Percentiles rank a stretch among this genome's conserved stretches.
phyloP scores from a whole-genome alignment of 805 yeast genomes.

The Teunomyces tritomae region DNA sequence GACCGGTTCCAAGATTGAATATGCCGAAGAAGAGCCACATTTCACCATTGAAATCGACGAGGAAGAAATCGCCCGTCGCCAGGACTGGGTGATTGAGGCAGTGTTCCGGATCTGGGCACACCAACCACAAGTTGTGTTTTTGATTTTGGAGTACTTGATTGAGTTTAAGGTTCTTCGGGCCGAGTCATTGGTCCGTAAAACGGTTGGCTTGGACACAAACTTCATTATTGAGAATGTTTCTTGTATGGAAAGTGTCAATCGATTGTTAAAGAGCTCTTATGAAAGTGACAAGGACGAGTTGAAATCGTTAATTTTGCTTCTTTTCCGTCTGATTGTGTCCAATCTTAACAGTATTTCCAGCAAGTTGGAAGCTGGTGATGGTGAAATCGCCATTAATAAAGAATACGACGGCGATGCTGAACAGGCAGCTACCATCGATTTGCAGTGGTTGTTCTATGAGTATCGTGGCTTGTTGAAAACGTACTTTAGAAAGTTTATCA shows the following conservation, averaged over 20 bases:
- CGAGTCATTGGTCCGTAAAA: constrained; percentile 24
- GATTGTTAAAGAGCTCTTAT: constrained; percentile 27
- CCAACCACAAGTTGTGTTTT: constrained; percentile 45
- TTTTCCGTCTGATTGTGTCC: constrained; percentile 24
- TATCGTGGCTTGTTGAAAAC: constrained; percentile 41
- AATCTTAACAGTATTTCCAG: constrained; percentile 28
- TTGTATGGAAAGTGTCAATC: constrained; percentile 41
- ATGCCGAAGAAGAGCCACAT: constrained; percentile 30
- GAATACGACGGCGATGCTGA: constrained; percentile 26
- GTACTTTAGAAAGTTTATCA: constrained; percentile 30
- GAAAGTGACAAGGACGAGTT: constrained; percentile 13
- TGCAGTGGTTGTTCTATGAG: constrained; percentile 43
- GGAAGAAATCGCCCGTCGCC: constrained; percentile 26
- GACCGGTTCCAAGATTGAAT: constrained; percentile 30
- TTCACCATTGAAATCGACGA: constrained; percentile 27
- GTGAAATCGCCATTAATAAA: constrained; percentile 22
- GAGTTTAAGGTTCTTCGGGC: constrained; percentile 36
- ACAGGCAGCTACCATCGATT: constrained; percentile 25
- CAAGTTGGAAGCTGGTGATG: constrained; percentile 13
- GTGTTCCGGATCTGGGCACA: constrained; percentile 43
- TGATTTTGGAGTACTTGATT: constrained; percentile 41
- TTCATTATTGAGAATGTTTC: constrained; percentile 40
- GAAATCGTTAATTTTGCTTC: constrained; percentile 16
- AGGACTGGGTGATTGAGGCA: constrained; percentile 37
- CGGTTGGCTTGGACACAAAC: constrained; percentile 25